Evolutionary conservation across 1,284 basidiomycete genomes (phyloP).

Genomic region (Austropuccinia psidii): DNA sequence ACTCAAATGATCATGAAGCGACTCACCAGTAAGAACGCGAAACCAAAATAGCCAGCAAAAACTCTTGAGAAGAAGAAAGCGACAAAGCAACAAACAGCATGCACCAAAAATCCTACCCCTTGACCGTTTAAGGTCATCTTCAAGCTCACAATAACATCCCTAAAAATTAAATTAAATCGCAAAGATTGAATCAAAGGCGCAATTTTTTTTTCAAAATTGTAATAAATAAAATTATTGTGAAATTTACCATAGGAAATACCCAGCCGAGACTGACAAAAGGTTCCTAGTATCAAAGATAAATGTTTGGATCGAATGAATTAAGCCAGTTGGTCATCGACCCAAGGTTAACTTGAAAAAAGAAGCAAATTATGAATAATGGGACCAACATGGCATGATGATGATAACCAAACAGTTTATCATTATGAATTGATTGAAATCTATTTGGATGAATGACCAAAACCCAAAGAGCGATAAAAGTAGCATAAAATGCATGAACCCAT

Average conservation of each 20-base stretch:
- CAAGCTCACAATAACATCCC: conserved; percentile 31
- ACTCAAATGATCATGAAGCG: too few species aligned
- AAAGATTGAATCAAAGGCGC: neutral
- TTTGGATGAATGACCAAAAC: conserved; percentile 8
- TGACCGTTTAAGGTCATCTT: conserved; percentile 2
- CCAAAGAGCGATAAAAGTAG: conserved; percentile 18
- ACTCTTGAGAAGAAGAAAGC: conserved; percentile 33
- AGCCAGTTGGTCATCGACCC: neutral
- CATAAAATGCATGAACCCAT: conserved; percentile 34
- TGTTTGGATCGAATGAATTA: neutral
- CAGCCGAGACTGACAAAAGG: conserved; percentile 28
- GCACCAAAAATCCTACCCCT: conserved; percentile 31
- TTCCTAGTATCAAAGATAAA: conserved; percentile 3
- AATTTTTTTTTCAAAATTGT: neutral
- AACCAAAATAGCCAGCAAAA: conserved; percentile 33
- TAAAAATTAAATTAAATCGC: neutral
- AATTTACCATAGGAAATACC: conserved; percentile 34
- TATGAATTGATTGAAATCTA: conserved; percentile 2
- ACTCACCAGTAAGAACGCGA: conserved; percentile 31
- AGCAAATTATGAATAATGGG: neutral
- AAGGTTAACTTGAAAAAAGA: neutral
- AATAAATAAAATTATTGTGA: neutral
- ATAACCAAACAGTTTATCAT: conserved; percentile 35
- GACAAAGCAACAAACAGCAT: conserved; percentile 31
- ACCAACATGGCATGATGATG: conserved; percentile 23